Base-by-base conservation (phyloP, 345 rosid genomes). In the Draba incana region DNA sequence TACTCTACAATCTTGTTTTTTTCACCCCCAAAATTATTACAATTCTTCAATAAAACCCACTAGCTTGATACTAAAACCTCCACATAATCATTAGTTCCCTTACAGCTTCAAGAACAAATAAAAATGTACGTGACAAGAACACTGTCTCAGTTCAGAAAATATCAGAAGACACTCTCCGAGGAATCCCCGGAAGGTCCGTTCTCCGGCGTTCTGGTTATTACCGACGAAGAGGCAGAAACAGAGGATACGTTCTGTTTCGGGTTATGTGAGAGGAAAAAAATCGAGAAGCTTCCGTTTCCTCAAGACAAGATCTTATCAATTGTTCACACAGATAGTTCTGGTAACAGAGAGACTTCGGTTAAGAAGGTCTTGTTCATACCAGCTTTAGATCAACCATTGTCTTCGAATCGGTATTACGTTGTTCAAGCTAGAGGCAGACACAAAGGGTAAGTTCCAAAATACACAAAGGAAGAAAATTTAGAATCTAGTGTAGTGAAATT, bases 101-200 rank as follows among this genome's bases (percentile, higher is more conserved):
- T 10, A 11, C 4, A 57, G 6, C 42, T 50, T 41, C 54, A 41
- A 61, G 28, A 31, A 64, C 52, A 51, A 46, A 11, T 20, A 39
- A 54, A 57, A 38, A 83, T 87, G 90, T 83, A 87, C 8, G 84
- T 78, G 47, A 87, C 92, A n/a, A 82, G 83, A 69, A 75, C 85
- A 6, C 77, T 82, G 46, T 87, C 90, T 10, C 38, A 79, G 73
- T 85, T 54, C 75, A 64, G 85, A 42, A 82, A 78, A 3, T 75
- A 71, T 35, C 76, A 81, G 12, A 78, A 69, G 41, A 70, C 81
- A 11, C 77, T 88, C 10, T 71, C 78, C 1, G 80, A 46, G 53
- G 88, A 80, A 8, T 84, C 92, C 44, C 84, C 85, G 10, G 87
- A 85, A 12, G 96, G 84, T 57, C 86, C 97, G 2, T 78, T 75